Conservation (phyloP, 1,284 basidiomycete genomes). For the Chondrostereum purpureum region DNA sequence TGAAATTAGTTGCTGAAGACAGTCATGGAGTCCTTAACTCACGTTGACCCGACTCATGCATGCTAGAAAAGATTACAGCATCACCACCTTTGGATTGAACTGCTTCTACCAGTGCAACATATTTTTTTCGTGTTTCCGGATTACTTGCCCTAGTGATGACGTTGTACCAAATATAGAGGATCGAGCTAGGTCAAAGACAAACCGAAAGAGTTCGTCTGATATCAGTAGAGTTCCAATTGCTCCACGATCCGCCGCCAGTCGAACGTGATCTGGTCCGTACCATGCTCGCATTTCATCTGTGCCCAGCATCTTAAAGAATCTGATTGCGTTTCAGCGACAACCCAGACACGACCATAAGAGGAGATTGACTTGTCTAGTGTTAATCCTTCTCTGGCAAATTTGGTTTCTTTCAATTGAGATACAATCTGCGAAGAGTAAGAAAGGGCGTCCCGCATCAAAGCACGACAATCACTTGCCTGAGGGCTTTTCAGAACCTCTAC, state of each 20-base stretch:
- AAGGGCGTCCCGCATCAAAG: too few species aligned
- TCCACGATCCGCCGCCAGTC: constrained; percentile 85
- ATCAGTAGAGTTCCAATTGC: constrained; percentile 94
- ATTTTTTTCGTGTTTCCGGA: constrained; percentile 71
- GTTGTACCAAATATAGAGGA: constrained; percentile 5
- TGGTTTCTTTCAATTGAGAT: constrained; percentile 88
- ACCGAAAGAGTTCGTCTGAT: constrained; percentile 93
- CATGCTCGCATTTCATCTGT: constrained; percentile 94
- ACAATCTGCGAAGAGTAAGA: constrained; percentile 53
- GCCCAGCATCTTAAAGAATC: constrained; percentile 96
- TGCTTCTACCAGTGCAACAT: constrained; percentile 85
- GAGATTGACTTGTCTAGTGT: constrained; percentile 86
- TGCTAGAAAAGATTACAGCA: constrained; percentile 94
- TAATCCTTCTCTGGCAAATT: constrained; percentile 93
- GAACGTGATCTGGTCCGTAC: constrained; percentile 96
- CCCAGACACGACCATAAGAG: constrained; percentile 4
- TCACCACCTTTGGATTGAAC: constrained; percentile 88
- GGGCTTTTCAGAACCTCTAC: constrained; percentile 94
- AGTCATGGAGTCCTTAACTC: constrained; percentile 24
- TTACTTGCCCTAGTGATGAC: constrained; percentile 65
- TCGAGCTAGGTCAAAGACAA: constrained; percentile 15
- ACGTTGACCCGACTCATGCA: constrained; percentile 99
- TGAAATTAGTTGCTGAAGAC: neutral
- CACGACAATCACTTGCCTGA: constrained; percentile 48
- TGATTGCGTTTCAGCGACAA: constrained; percentile 28